Base-by-base conservation (phyloP, 139 green algal species). In the Desmodesmus armatus region DNA sequence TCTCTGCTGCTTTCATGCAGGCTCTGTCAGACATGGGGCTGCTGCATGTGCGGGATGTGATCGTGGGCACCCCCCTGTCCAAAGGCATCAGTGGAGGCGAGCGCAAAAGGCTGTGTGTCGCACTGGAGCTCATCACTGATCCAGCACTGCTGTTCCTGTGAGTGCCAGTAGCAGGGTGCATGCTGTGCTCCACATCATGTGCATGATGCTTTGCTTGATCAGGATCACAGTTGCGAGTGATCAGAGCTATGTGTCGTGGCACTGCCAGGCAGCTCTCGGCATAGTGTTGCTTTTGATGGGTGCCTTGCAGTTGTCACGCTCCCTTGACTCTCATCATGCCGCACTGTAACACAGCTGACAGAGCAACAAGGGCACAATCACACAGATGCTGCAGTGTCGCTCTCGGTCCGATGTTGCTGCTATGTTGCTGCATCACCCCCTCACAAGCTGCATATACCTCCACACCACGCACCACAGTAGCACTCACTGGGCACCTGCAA, bases 71-170 rank as follows among this genome's bases (percentile, higher is more conserved):
- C 53, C 87, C 89, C 0, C 67, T 91, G 80, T 67, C 87, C 70
- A 92, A 93, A 73, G 92, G 90, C 76, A 90, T 94, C 84, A 90
- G 80, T 31, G 91, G 91, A 25, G 91, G 91, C 29, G 89, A 94
- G 87, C 88, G 90, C 78, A 94, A 94, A 90, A 84, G 92, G 23
- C 82, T 95, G 58, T 92, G 88, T 31, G 88, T 94, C 33, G 92
- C 88, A 0, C 81, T 93, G 87, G 92, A 94, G 82, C 88, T 95
- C 72, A 84, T 95, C 13, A 94, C 88, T 0, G 63, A 79, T 33
- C 89, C 90, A 0, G 19, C 44, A 40, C 82, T 94, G 69, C 88
- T 97, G 35, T 93, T 97, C 72, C 86, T 97, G 63, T 94, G 94
- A 66, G 93, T 95, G 60, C 75, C 31, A 82, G 31, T 51, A 71